Evolutionary conservation across 495 filamentous ascomycete genomes (phyloP).

Genomic region (Achaetomiella virescens): DNA sequence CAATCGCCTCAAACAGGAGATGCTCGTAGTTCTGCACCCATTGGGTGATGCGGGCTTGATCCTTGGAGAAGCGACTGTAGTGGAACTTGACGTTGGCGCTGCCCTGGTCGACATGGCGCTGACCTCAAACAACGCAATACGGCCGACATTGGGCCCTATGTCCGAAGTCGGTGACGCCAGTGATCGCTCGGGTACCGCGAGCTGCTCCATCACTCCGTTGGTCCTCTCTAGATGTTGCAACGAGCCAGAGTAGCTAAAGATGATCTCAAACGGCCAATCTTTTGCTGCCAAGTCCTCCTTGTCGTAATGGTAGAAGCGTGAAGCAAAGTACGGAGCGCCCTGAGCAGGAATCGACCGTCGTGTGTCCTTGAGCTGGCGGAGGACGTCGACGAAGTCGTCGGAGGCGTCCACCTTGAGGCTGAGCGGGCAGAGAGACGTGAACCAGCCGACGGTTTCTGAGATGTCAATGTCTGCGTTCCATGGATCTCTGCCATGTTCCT

Average conservation of each 20-base stretch:
- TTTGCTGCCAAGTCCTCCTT: conserved; percentile 39
- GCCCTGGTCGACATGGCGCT: conserved; percentile 52
- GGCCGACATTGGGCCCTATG: conserved; percentile 47
- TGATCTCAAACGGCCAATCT: conserved; percentile 60
- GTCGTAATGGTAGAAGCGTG: conserved; percentile 42
- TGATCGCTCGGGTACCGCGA: conserved; percentile 36
- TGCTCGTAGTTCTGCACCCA: conserved; percentile 58
- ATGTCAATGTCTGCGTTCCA: conserved; percentile 35
- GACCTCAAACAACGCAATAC: conserved; percentile 62
- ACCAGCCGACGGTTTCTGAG: conserved; percentile 46
- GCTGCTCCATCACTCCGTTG: conserved; percentile 55
- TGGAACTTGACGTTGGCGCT: conserved; percentile 58
- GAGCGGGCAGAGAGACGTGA: conserved; percentile 41
- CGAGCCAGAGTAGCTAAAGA: conserved; percentile 64
- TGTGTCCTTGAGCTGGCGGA: conserved; percentile 38
- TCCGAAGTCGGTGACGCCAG: conserved; percentile 47
- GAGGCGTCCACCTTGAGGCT: conserved; percentile 26
- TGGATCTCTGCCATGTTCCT: conserved; percentile 41
- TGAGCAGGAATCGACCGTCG: conserved; percentile 28
- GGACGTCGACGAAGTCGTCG: conserved; percentile 37
- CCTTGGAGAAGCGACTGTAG: conserved; percentile 54
- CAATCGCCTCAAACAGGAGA: conserved; percentile 46
- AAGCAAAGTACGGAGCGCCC: conserved; percentile 30
- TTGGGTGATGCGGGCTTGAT: conserved; percentile 48
- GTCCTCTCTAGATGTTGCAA: conserved; percentile 57